phyloP scores from a whole-genome alignment of 257 asterid genomes.

The Linaria vulgaris region DNA sequence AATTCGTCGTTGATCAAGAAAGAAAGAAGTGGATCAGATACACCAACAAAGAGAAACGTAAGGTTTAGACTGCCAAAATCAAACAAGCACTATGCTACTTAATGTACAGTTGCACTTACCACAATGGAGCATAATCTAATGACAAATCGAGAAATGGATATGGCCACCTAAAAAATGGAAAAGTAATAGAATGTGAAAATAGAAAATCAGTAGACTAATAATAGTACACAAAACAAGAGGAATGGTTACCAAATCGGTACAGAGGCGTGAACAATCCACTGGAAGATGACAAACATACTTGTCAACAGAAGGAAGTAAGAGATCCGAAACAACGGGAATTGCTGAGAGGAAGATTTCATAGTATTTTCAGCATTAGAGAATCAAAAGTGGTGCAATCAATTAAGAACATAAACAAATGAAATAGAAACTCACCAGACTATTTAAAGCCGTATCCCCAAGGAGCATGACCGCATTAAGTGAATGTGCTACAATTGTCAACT shows the following conservation, averaged over 20 bases:
- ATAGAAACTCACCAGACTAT: constrained; percentile 65
- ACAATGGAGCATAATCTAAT: constrained; percentile 47
- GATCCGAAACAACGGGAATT: constrained; percentile 78
- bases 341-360: constrained; percentile 43
- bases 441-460: constrained; percentile 76
- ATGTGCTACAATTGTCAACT: constrained; percentile 88
- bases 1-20: background rate
- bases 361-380: constrained; percentile 7
- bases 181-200: constrained; percentile 16
- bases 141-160: constrained; percentile 92
- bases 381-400: constrained; percentile 12
- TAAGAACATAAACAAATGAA: constrained; percentile 21
- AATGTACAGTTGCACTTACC: constrained; percentile 45
- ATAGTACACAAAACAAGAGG: background rate
- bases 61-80: background rate
- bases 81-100: background rate
- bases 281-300: constrained; percentile 73
- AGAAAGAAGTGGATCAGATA: constrained; percentile 19
- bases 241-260: constrained; percentile 54
- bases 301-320: constrained; percentile 76
- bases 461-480: constrained; percentile 68
- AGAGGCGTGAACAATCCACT: constrained; percentile 79
- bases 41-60: background rate
- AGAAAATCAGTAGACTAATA: constrained; percentile 12
- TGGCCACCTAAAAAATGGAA: constrained; percentile 87